Evolutionary conservation across 495 filamentous ascomycete species (phyloP), one percentile per base, ranked within the genome.

Genomic region (Apiosordaria backusii): DNA sequence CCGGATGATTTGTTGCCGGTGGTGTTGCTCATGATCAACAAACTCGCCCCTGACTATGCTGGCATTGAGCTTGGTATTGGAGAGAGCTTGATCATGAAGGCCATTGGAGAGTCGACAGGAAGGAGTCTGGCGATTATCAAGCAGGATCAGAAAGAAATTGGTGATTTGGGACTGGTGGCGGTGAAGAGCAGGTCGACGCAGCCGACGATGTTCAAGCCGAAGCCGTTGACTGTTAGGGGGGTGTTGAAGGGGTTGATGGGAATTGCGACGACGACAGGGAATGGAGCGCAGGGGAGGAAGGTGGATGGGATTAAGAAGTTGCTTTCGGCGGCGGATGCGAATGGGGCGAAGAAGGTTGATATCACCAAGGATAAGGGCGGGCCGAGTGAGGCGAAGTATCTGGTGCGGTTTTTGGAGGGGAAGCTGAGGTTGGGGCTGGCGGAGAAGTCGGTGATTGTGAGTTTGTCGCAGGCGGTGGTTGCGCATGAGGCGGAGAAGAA

Each of bases 51-150:
- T 1, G 95, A 99, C 74, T 99, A 97, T 72, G 89, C 93, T 24
- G 95, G 95, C 21, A 90, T 99, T 64, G 95, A 99, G 77, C 82
- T 99, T 19, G 95, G 95, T 27, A 98, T 99, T 73, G 95, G 95
- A 54, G 95, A 99, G 80, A 97, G 92, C 16, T 75, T 99, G 55
- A 96, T 99, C 71, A 97, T 99, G 93, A 99, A 97, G 72, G 91
- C 95, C 18, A 97, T 99, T 72, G 92, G 93, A 16, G 93, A 99
- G 79, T 89, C 87, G 60, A 98, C 95, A 2, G 95, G 95, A 5
- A 89, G 96, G 62, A 95, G 89, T 73, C 77, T 97, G 52, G 78
- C 85, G 9, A 87, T 95, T 61, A 96, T 98, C 76, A 97, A 97
- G 75, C 84, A 87, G 50, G 95, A 99, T 71, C 95, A 99, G 67